Evolutionary conservation across 2,329 filamentous ascomycete genomes (phyloP).

Genomic region (Chrysosporium keratinophilum): DNA sequence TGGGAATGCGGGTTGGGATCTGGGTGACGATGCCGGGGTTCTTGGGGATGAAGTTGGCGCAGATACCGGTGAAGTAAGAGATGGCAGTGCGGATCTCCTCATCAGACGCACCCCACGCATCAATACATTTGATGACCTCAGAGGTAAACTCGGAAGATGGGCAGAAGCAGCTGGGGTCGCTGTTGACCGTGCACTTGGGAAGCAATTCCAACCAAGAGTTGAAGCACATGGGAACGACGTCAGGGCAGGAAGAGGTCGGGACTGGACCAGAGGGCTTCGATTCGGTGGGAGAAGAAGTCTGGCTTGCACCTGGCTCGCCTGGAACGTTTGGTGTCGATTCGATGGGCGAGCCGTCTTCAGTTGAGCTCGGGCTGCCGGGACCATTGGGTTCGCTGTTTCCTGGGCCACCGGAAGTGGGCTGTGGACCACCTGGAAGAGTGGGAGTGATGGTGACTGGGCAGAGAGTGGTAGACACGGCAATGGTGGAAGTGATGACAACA

Average conservation of each 20-base stretch:
- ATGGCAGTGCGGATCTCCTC: constrained; percentile 60
- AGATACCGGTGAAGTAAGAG: constrained; percentile 83
- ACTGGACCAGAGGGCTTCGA: constrained; percentile 1
- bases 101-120: constrained; percentile 59
- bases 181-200: constrained; percentile 71
- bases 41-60: constrained; percentile 58
- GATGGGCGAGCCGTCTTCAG: neutral
- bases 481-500: constrained; percentile 43
- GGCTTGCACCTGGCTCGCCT: neutral
- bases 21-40: constrained; percentile 82
- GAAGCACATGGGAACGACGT: constrained; percentile 73
- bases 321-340: constrained; percentile 4
- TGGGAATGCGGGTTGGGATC: constrained; percentile 52
- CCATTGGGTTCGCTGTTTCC: neutral
- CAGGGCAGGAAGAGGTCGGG: constrained; percentile 42
- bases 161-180: constrained; percentile 78
- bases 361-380: neutral
- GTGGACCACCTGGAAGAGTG: constrained; percentile 21
- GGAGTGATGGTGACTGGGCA: constrained; percentile 38
- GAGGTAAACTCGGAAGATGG: constrained; percentile 63
- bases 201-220: constrained; percentile 71
- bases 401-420: neutral
- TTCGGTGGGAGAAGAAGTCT: neutral
- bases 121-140: constrained; percentile 71
- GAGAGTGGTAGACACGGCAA: constrained; percentile 50